Evolutionary conservation across 192 early-diverging fungal species (phyloP), one percentile per base, ranked within the genome.

Genomic region (Spinellus fusiger): DNA sequence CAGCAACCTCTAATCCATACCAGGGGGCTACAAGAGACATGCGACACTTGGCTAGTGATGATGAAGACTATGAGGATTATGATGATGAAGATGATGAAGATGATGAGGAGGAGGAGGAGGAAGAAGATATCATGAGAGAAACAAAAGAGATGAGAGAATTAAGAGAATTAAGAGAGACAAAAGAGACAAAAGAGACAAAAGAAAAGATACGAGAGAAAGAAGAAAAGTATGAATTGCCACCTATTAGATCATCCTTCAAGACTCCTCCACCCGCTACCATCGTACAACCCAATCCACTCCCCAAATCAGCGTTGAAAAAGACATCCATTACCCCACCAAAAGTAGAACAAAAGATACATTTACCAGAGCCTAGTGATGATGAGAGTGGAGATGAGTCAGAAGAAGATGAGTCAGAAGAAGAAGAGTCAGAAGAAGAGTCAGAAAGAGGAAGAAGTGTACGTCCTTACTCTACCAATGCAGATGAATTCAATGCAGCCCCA

Each of bases 321-420:
- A 34, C 31, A 28, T 38, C 20, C 20, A 25, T 48, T 62, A 18
- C 28, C 34, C 51, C 48, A 25, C 7, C 54, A 56, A 52, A 40
- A 52, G 37, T 27, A 37, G 49, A 65, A 28, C 23, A 9, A 5
- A 37, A 57, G 10, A 18, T 10, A 18, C 53, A 4, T 22, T 6
- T 13, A 54, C 54, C 46, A 18, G 46, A 65, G 13, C 35, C 66
- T 12, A 62, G 60, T 44, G 66, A 65, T 46, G 61, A 59, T 38
- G 68, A 63, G 48, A 38, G 29, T 22, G 57, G 60, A 29, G 60
- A 70, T n/a, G 62, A 60, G 6, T 57, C 60, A 12, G 50, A 63
- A 0, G 47, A 47, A 5, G 15, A 16, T 29, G 33, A 38, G 16
- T 22, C 44, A 47, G 60, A 69, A 28, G 55, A 58, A 32, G 59